These are phyloP conservation scores for Vaccinium darrowii DNA, from an alignment of 148 eudicot genomes.

Conservation along the genomic window DNA sequence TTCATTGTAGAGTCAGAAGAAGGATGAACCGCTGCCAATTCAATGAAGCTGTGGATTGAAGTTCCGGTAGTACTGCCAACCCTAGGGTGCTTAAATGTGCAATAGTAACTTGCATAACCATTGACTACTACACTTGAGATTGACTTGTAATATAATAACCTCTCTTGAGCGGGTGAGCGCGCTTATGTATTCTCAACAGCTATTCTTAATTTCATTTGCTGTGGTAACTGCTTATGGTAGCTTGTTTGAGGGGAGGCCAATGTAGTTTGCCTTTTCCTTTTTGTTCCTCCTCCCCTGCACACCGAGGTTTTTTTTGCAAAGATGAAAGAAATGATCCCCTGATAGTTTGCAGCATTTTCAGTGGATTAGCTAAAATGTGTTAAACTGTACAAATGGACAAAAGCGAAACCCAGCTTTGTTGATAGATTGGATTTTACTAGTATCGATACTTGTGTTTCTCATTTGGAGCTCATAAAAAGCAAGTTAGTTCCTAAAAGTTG, in stretches of 20 bases:
- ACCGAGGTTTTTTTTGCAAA: background rate
- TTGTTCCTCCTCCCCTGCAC: background rate
- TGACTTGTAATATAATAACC: too few relatives aligned
- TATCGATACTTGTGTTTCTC: background rate
- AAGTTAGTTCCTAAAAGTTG: too few relatives aligned
- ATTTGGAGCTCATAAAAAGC: background rate
- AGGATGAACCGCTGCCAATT: constrained; percentile 23
- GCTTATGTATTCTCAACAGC: too few relatives aligned
- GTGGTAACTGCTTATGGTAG: background rate
- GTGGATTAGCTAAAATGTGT: background rate
- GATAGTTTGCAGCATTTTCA: background rate
- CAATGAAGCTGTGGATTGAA: background rate
- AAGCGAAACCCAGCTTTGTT: background rate
- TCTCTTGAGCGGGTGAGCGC: too few relatives aligned
- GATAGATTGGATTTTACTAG: background rate
- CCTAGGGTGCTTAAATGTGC: background rate
- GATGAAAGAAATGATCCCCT: background rate
- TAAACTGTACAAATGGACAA: background rate
- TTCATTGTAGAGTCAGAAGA: constrained; percentile 40
- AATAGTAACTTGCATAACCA: background rate
- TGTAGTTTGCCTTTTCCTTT: background rate
- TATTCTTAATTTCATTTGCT: background rate
- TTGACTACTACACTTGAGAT: background rate
- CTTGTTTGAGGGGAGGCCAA: background rate
- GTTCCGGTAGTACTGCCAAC: background rate